Base-by-base conservation (phyloP, 768 basidiomycete genomes). In the Cystofilobasidium ferigula region DNA sequence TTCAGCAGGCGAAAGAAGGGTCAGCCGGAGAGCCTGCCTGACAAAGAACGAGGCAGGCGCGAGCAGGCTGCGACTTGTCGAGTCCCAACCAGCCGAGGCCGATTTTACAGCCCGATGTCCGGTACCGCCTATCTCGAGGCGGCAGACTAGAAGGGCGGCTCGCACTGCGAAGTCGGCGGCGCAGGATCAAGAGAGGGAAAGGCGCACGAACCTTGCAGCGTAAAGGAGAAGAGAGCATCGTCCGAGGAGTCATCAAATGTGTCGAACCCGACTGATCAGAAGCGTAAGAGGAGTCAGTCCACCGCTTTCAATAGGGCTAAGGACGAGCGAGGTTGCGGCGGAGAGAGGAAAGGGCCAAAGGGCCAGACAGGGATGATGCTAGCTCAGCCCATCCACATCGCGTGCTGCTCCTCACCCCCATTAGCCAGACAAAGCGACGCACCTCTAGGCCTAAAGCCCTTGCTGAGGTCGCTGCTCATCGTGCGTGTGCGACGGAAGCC, bases 211-310 rank as follows among this genome's bases (percentile, higher is more conserved):
- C 65, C 43, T 57, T 67, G 65, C 1, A 67, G 65, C n/a, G 65
- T 67, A 32, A 67, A 67, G 0, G 65, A 61, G 40, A 67, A 67
- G 24, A 67, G 65, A 14, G 60, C 65, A n/a, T 67, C 65, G n/a
- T 67, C 65, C 14, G 51, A 57, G 0, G 53, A 35, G 53, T 67
- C 65, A 42, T 67, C 65, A 14, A 67, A 67, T n/a, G 65, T 67
- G 61, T 67, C 65, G 34, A 67, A 67, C 8, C 65, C 65, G 1
- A 67, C 62, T 62, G 24, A 24, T 36, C 34, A 34, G 38, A 9
- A 48, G n/a, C 34, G 10, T 3, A 51, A 20, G 14, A 2, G 18
- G n/a, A 48, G 13, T 26, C 30, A 36, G 61, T 26, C 16, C 18
- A 47, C 9, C 26, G 32, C 47, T 12, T 28, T 48, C 26, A 24